Base-by-base conservation (phyloP, 2,329 filamentous ascomycete species). In the Diplodia sapinea region DNA sequence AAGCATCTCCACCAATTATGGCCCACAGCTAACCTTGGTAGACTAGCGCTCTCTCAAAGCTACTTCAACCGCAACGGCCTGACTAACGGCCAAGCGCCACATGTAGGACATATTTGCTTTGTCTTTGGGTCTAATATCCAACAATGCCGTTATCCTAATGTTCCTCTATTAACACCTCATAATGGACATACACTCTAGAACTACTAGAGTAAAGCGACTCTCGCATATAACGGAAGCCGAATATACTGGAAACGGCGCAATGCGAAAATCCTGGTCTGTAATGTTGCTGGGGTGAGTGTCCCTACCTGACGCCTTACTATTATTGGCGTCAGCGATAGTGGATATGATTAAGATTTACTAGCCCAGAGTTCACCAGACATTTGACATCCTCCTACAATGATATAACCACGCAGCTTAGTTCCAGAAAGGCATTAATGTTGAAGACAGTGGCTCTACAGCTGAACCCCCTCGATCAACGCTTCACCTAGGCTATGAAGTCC, bases 1-100 rank as follows among this genome's bases (percentile, higher is more conserved):
- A 76, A 77, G 70, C 77, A 72, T 29, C 73, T 75, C 38, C 73
- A 73, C 5, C 20, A 15, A 69, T 70, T 43, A 75, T 76, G 59
- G 31, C 8, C 31, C 31, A 33, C 31, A 33, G 31, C 31, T 3
- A 26, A 26, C 23, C 23, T 3, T 26, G 23, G 23, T 26, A 26
- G 23, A 26, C 23, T 33, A 33, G 31, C 31, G 31, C 31, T 33
- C 31, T 33, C 8, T 7, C 31, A 33, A 33, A 33, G 31, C 31
- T 8, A 33, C 6, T 33, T 33, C 31, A 33, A 33, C 31, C 31
- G 31, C 31, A 33, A 33, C 1, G 5, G 8, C 5, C 5, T 33
- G 8, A 11, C 33, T 9, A 36, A 36, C 33, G 33, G 33, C 11
- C 33, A 36, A 36, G 11, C 9, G 23, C 31, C 7, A 33, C 31